Conservation (phyloP, 495 filamentous ascomycete genomes). For the Pseudoneurospora amorphoporcata region DNA sequence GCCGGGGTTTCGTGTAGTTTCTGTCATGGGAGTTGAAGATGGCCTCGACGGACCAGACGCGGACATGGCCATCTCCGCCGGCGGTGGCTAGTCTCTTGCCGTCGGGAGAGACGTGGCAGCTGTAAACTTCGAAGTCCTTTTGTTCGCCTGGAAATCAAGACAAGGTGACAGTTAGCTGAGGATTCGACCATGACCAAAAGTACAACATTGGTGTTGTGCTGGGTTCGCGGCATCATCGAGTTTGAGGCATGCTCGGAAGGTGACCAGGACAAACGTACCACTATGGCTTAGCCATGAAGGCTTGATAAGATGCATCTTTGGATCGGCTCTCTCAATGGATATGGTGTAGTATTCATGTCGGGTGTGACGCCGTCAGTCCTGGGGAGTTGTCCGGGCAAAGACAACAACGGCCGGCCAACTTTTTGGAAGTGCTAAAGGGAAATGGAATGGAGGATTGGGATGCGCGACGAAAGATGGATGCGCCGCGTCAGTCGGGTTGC, state of each 20-base stretch:
- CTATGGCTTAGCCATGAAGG: slow-evolving; percentile 89
- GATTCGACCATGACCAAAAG: not conserved
- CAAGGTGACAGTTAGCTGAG: slow-evolving; percentile 9
- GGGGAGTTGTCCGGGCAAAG: not conserved
- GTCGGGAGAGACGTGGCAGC: slow-evolving; percentile 92
- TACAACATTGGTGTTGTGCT: not conserved
- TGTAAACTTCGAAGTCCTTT: slow-evolving; percentile 96
- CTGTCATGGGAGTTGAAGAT: slow-evolving; percentile 69
- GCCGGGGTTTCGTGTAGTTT: slow-evolving; percentile 67
- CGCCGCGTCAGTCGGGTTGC: slow-evolving; percentile 1
- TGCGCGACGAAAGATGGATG: slow-evolving; percentile 10
- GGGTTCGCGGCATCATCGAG: not conserved
- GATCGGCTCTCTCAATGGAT: slow-evolving; percentile 5
- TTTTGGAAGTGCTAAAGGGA: slow-evolving; percentile 2
- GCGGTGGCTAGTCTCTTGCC: slow-evolving; percentile 84
- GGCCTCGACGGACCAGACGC: slow-evolving; percentile 93
- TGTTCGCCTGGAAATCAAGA: slow-evolving; percentile 58
- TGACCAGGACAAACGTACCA: slow-evolving; percentile 40
- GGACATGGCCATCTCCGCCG: slow-evolving; percentile 93
- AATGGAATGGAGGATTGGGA: not conserved
- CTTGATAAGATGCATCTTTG: slow-evolving; percentile 75
- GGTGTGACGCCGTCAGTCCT: not conserved
- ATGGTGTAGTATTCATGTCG: slow-evolving; percentile 21
- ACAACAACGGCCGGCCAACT: not conserved
- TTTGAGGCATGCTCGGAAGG: not conserved